Percentiles rank a stretch among this genome's conserved stretches.
phyloP scores from a whole-genome alignment of 129 eudicot species.

The Tagetes patula region DNA sequence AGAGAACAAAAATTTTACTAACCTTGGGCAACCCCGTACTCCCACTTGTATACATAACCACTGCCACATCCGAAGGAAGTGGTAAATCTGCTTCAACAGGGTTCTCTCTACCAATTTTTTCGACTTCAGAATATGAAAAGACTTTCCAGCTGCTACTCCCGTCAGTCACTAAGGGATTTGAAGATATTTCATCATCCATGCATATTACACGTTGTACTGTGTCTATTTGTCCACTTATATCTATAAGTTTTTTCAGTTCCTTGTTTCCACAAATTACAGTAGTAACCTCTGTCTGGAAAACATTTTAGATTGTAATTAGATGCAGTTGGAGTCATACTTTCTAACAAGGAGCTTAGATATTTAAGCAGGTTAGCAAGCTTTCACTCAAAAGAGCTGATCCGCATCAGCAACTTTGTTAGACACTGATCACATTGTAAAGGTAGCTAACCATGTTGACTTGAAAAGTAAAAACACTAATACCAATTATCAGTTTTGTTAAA shows the following conservation, averaged over 20 bases:
- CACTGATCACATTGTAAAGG: neutral
- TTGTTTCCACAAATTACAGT: constrained; percentile 91
- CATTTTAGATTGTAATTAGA: constrained; percentile 13
- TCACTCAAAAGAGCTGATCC: neutral
- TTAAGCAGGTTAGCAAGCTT: neutral
- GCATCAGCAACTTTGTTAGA: constrained; percentile 9
- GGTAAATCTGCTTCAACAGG: constrained; percentile 83
- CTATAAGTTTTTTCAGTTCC: constrained; percentile 84
- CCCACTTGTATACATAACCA: constrained; percentile 97
- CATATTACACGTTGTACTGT: constrained; percentile 82
- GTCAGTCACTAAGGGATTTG: constrained; percentile 31
- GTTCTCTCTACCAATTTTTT: constrained; percentile 65
- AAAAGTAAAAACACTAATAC: neutral
- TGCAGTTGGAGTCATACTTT: constrained; percentile 17
- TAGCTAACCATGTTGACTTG: neutral
- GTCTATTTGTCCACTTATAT: constrained; percentile 81
- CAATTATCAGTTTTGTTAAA: neutral
- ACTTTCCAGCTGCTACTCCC: constrained; percentile 59
- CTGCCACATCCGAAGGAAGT: constrained; percentile 82
- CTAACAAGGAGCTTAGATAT: constrained; percentile 5
- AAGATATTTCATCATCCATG: constrained; percentile 68
- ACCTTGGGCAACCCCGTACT: constrained; percentile 99
- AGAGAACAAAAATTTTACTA: constrained; percentile 16
- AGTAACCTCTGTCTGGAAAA: constrained; percentile 88
- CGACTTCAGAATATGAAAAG: constrained; percentile 65